A percentile compares a stretch with the other conserved stretches of the same genome.
These are phyloP conservation scores for Boechera stricta DNA, from an alignment of 345 rosid genomes.

Conservation along the genomic window DNA sequence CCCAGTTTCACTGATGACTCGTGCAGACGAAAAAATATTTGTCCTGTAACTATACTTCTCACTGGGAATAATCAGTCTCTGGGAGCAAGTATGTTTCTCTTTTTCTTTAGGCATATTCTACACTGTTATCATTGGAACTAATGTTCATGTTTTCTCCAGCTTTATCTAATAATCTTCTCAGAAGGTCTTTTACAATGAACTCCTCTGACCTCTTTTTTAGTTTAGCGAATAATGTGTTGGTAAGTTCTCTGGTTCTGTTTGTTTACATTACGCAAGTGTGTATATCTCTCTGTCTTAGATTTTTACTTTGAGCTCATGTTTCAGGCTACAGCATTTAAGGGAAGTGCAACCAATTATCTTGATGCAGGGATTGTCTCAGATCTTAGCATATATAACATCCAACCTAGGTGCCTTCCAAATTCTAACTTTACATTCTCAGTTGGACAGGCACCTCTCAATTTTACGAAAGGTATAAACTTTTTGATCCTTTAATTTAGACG, in stretches of 20 bases:
- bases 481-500: neutral
- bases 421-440: conserved; percentile 47
- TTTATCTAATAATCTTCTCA: conserved; percentile 55
- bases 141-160: conserved; percentile 39
- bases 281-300: neutral
- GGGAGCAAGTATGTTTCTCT: conserved; percentile 17
- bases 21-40: neutral
- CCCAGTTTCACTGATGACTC: neutral
- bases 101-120: neutral
- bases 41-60: conserved; percentile 7
- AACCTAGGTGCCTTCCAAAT: conserved; percentile 53
- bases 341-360: conserved; percentile 41
- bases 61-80: conserved; percentile 10
- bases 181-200: conserved; percentile 41
- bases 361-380: neutral
- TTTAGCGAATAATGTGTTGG: conserved; percentile 57
- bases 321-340: conserved; percentile 65
- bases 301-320: conserved; percentile 12
- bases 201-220: conserved; percentile 46
- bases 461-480: conserved; percentile 50
- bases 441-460: conserved; percentile 32
- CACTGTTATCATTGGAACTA: neutral
- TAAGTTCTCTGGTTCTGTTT: conserved; percentile 39
- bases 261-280: neutral
- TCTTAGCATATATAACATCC: conserved; percentile 53